Percentiles rank a stretch among this genome's conserved stretches.
Evolutionary conservation across 2,329 filamentous ascomycete genomes (phyloP).

Genomic region (Penicillium freii): DNA sequence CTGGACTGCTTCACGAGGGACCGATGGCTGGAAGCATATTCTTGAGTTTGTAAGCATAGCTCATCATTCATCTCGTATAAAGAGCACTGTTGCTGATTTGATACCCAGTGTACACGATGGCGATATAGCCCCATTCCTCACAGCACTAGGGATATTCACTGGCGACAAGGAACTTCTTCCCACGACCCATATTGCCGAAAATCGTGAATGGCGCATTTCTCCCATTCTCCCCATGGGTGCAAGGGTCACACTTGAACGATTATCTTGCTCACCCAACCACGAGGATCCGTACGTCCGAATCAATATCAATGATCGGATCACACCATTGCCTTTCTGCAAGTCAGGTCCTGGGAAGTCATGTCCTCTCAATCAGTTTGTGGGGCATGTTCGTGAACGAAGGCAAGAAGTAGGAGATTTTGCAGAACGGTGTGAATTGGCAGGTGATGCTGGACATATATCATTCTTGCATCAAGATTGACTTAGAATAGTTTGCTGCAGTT

Average conservation of each 20-base stretch:
- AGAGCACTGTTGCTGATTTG: neutral
- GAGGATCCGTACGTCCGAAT: slow-evolving; percentile 48
- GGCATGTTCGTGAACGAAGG: slow-evolving; percentile 42
- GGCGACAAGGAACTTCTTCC: slow-evolving; percentile 46
- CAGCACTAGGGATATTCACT: slow-evolving; percentile 52
- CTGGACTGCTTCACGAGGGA: slow-evolving; percentile 48
- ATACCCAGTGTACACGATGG: slow-evolving; percentile 53
- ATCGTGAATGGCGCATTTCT: slow-evolving; percentile 55
- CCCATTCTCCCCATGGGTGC: slow-evolving; percentile 59
- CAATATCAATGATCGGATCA: slow-evolving; percentile 58
- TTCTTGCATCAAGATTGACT: slow-evolving; percentile 49
- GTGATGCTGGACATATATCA: slow-evolving; percentile 44
- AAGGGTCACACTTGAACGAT: slow-evolving; percentile 54
- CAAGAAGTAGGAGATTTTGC: slow-evolving; percentile 49
- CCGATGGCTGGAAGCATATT: slow-evolving; percentile 50
- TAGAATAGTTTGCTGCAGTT: neutral
- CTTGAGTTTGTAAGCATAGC: slow-evolving; percentile 54
- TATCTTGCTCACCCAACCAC: slow-evolving; percentile 41
- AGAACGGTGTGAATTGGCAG: slow-evolving; percentile 48
- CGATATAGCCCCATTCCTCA: slow-evolving; percentile 56
- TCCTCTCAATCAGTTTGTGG: slow-evolving; percentile 45
- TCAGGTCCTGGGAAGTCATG: slow-evolving; percentile 51
- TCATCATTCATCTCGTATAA: neutral
- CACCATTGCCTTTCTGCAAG: slow-evolving; percentile 49
- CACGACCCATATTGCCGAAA: slow-evolving; percentile 42